Evolutionary conservation across 1,284 basidiomycete genomes (phyloP), one percentile per base, ranked within the genome.

Genomic region (Anthracocystis panici-leucophaei): DNA sequence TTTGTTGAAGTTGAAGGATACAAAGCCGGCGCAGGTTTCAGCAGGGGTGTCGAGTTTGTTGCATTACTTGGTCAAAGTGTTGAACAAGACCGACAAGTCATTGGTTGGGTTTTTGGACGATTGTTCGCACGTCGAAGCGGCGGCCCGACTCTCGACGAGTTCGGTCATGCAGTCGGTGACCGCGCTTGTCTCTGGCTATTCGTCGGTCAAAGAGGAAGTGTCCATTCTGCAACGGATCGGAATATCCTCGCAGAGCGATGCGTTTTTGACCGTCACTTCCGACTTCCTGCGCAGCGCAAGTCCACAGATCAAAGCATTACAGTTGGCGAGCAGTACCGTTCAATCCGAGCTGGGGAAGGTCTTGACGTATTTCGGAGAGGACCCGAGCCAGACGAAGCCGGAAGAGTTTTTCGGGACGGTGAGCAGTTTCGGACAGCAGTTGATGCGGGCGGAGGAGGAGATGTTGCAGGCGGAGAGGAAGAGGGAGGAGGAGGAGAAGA

Each of bases 1-100:
- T 1, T 85, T 97, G 33, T 84, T 91, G 16, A 95, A 95, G 90
- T 86, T 95, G 86, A 91, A 90, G 79, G 94, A 96, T 77, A 95
- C 92, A 5, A 92, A 90, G 86, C 92, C 93, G 0, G 89, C 89
- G 0, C 90, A 89, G 64, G 89, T 89, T 0, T 88, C 89, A 0
- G 59, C 89, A 0, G 90, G 90, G 2, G 95, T 93, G 76, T 93
- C 93, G 0, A 95, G 93, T 0, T 87, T 97, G 25, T 87, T 97
- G 27, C 94, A 97, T 84, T 96, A 94, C 83, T 82, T 96, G 25
- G 92, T 92, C 8, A 88, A 89, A 53, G 88, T 92, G 6, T 87
- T 96, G n/a, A 85, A 93, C 65, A 88, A 90, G 46, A 89, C 88
- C 12, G 91, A 94, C 80, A 89, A 91, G 0, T 87, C 88, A 0